Conservation (phyloP, 306 rosid genomes). For the Pterocarpus macrocarpus region DNA sequence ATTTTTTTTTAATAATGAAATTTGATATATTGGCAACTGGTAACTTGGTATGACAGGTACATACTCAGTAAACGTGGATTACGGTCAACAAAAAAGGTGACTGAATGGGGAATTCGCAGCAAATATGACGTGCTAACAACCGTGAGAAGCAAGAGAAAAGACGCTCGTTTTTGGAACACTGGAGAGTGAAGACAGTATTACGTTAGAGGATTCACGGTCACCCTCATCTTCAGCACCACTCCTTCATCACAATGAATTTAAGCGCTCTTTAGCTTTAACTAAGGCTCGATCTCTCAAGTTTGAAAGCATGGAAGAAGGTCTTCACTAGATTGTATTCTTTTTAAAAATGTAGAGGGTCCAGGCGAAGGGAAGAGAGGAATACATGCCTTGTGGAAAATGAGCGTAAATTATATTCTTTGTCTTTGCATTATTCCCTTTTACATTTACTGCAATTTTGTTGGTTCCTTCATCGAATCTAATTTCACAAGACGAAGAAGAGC, state of each 20-base stretch:
- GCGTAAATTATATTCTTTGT: slow-evolving; percentile 29
- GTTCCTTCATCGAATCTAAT: slow-evolving; percentile 14
- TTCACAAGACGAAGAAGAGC: neutral
- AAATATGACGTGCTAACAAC: slow-evolving; percentile 52
- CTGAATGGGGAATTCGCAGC: slow-evolving; percentile 79
- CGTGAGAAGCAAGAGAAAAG: too few relatives aligned
- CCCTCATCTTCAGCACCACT: too few relatives aligned
- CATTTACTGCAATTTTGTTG: slow-evolving; percentile 11
- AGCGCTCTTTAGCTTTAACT: too few relatives aligned
- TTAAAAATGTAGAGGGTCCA: slow-evolving; percentile 3
- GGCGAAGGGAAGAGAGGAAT: neutral
- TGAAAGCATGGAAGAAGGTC: slow-evolving; percentile 3
- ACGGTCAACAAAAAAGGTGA: slow-evolving; percentile 51
- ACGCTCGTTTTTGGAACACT: too few relatives aligned
- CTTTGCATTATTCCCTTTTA: slow-evolving; percentile 16
- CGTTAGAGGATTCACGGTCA: neutral
- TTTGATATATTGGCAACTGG: neutral
- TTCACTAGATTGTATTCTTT: slow-evolving; percentile 61
- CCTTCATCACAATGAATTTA: too few relatives aligned
- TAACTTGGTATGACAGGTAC: slow-evolving; percentile 49
- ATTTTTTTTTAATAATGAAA: neutral
- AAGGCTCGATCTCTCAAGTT: neutral
- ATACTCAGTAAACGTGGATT: slow-evolving; percentile 59
- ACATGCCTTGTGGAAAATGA: neutral
- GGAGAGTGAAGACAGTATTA: too few relatives aligned